phyloP scores from a whole-genome alignment of 306 rosid species.

The Biancaea sappan region DNA sequence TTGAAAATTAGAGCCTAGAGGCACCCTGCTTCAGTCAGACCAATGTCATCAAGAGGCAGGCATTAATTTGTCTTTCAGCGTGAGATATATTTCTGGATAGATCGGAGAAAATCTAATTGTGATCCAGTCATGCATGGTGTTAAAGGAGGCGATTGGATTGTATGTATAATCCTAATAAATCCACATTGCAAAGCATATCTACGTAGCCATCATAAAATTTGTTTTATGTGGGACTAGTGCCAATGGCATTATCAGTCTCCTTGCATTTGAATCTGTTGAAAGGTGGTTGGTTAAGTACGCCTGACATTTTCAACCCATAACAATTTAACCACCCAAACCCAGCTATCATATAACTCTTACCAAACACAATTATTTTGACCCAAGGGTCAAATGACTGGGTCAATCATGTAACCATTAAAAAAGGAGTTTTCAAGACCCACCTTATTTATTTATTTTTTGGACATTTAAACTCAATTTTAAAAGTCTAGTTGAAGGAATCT shows the following conservation, averaged over 20 bases:
- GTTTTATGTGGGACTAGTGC: slow-evolving; percentile 9
- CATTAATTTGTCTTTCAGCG: neutral
- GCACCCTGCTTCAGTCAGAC: slow-evolving; percentile 5
- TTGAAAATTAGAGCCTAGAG: neutral
- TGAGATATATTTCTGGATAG: slow-evolving; percentile 21
- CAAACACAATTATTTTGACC: too few species aligned
- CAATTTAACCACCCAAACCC: too few species aligned
- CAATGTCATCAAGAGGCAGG: neutral
- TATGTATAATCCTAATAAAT: slow-evolving; percentile 5
- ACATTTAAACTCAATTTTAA: too few species aligned
- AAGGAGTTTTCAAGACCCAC: too few species aligned
- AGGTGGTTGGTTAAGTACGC: too few species aligned
- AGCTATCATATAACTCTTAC: too few species aligned
- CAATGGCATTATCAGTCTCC: slow-evolving; percentile 15
- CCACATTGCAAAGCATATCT: slow-evolving; percentile 17
- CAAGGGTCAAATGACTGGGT: too few species aligned
- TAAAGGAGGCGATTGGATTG: slow-evolving; percentile 1
- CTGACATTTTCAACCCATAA: too few species aligned
- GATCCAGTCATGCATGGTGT: neutral
- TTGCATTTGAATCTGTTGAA: slow-evolving; percentile 5
- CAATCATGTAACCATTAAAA: too few species aligned
- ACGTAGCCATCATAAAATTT: neutral
- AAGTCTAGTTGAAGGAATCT: too few species aligned
- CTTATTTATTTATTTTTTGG: too few species aligned
- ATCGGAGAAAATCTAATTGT: neutral